Base-by-base conservation (phyloP, 176 grass and related monocot species). In the Canna indica region DNA sequence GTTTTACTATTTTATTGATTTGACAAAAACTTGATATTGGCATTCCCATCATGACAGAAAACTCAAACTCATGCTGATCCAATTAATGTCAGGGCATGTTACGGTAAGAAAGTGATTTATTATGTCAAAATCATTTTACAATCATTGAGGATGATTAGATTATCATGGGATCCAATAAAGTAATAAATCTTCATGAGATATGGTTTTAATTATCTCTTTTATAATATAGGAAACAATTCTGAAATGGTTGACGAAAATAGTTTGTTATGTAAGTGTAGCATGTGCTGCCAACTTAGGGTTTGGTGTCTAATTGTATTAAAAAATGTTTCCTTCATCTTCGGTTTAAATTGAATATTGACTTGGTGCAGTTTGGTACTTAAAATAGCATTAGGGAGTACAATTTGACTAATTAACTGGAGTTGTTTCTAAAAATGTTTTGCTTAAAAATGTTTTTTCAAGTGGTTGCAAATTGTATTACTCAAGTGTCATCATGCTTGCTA, bases 241-340 rank as follows among this genome's bases (percentile, higher is more conserved):
- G n/a, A n/a, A n/a, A n/a, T n/a, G n/a, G n/a, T n/a, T n/a, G n/a
- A n/a, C n/a, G n/a, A n/a, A n/a, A n/a, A n/a, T n/a, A n/a, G n/a
- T n/a, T n/a, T n/a, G n/a, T n/a, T n/a, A n/a, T n/a, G n/a, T n/a
- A n/a, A n/a, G n/a, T n/a, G n/a, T n/a, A n/a, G 63, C 63, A 66
- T 66, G 63, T 66, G 63, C 35, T 66, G 34, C 33, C 63, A 66
- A 66, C 63, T n/a, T 38, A 66, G 35, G 35, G 2, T 10, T 16
- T 60, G 58, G 10, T 60, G 24, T 14, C 27, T 30, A 30, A 60
- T 62, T 32, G 14, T 18, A 13, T 62, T 33, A 10, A 58, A 33
- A 8, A 33, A 33, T n/a, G 28, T 63, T 15, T 63, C 29, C 24
- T 61, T 17, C 4, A 34, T 63, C 20, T n/a, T n/a, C n/a, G n/a